phyloP scores from a whole-genome alignment of 78 protist species.

The Acrasis kona region DNA sequence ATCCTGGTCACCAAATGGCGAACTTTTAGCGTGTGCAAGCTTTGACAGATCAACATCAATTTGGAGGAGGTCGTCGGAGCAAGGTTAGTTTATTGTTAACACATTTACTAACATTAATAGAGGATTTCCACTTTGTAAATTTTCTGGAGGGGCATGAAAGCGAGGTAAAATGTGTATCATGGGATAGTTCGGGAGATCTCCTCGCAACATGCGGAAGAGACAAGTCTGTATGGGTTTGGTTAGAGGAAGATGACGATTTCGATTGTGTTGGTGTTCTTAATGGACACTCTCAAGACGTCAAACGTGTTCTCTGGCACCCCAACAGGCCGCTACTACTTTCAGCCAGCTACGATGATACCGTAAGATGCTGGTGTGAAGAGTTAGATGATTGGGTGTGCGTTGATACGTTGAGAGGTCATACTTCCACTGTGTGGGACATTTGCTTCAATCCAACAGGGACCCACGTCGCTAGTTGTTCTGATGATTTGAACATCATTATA shows the following conservation, averaged over 20 bases:
- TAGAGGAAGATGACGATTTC: constrained; percentile 56
- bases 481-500: constrained; percentile 22
- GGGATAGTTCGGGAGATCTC: constrained; percentile 49
- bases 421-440: constrained; percentile 84
- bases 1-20: not conserved
- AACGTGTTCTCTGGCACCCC: constrained; percentile 79
- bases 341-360: constrained; percentile 79
- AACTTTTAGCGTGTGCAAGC: not conserved
- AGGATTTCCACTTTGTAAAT: constrained; percentile 48
- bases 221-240: constrained; percentile 92
- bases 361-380: constrained; percentile 58
- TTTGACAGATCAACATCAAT: not conserved
- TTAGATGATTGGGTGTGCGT: constrained; percentile 78
- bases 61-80: not conserved
- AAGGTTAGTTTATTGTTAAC: too few relatives aligned
- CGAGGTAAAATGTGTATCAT: constrained; percentile 86
- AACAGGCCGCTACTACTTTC: constrained; percentile 39
- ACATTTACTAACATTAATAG: too few relatives aligned
- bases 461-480: not conserved
- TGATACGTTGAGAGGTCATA: constrained; percentile 67
- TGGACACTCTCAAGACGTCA: constrained; percentile 89
- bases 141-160: constrained; percentile 85
- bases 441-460: constrained; percentile 31
- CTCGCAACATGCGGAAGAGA: constrained; percentile 94
- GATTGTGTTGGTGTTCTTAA: constrained; percentile 72